These are phyloP conservation scores for Triticum urartu DNA, from an alignment of 176 grass and related monocot genomes.

Conservation along the genomic window DNA sequence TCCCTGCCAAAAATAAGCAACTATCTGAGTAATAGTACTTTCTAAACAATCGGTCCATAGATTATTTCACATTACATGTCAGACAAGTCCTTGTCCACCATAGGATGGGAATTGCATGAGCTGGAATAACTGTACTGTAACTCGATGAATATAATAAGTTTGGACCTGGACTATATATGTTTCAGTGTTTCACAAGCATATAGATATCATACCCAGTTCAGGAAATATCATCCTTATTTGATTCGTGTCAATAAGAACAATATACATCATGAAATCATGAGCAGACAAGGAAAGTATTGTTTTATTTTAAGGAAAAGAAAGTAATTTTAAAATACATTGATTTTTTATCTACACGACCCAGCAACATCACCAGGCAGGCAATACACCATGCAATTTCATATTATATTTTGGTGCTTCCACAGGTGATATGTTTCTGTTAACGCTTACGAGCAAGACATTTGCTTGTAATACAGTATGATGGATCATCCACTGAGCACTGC, in stretches of 20 bases:
- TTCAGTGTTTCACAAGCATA: background rate
- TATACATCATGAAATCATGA: slow-evolving; percentile 9
- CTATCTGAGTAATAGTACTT: background rate
- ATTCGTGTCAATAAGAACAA: background rate
- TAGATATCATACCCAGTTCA: background rate
- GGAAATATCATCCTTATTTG: background rate
- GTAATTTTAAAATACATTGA: background rate
- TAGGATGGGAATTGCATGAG: background rate
- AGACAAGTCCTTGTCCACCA: background rate
- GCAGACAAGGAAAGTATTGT: background rate
- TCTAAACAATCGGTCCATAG: background rate
- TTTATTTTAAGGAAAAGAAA: background rate
- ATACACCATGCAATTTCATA: background rate
- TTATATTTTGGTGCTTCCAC: background rate
- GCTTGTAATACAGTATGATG: slow-evolving; percentile 1
- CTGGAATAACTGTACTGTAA: background rate
- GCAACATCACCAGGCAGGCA: background rate
- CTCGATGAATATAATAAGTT: background rate
- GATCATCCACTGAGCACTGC: background rate
- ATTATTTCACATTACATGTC: slow-evolving; percentile 1
- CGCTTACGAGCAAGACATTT: background rate
- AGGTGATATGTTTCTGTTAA: slow-evolving; percentile 10
- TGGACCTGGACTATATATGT: background rate
- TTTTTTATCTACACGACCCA: background rate
- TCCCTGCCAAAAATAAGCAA: slow-evolving; percentile 23